A percentile compares a stretch with the other conserved stretches of the same genome.
phyloP scores from a whole-genome alignment of 2,329 filamentous ascomycete genomes.

The Penicillium griseofulvum region DNA sequence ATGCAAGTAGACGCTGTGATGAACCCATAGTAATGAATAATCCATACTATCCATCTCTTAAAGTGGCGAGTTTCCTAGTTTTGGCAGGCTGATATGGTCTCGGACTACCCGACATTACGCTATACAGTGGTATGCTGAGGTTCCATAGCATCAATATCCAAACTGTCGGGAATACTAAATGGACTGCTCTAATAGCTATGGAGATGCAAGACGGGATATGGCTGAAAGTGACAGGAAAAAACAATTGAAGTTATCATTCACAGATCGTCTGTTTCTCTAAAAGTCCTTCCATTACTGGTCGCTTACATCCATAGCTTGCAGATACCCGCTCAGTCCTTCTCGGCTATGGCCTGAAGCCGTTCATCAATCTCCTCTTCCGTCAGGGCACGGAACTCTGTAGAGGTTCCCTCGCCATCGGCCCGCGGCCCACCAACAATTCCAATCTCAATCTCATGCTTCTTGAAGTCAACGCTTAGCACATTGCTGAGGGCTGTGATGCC shows the following conservation, averaged over 20 bases:
- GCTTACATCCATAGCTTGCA: constrained; percentile 19
- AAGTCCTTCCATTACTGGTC: constrained; percentile 11
- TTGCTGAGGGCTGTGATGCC: constrained; percentile 94
- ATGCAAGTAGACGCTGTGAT: constrained; percentile 6
- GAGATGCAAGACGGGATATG: too few relatives aligned
- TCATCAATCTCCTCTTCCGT: constrained; percentile 99
- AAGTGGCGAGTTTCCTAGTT: background rate
- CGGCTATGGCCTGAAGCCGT: constrained; percentile 92
- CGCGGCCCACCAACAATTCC: constrained; percentile 90
- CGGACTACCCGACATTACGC: background rate
- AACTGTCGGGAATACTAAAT: background rate
- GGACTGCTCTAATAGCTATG: background rate
- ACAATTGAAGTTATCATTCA: constrained; percentile 20
- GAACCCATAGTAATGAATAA: background rate
- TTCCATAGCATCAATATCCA: background rate
- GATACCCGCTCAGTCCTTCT: constrained; percentile 75
- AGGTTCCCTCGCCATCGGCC: constrained; percentile 74
- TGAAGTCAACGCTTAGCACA: constrained; percentile 97
- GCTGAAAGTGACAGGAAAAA: constrained; percentile 15
- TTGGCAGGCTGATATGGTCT: background rate
- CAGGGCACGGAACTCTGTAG: constrained; percentile 77
- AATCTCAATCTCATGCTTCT: constrained; percentile 98
- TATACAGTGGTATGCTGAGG: background rate
- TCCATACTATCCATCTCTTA: too few relatives aligned
- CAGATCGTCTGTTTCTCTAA: constrained; percentile 17